These are phyloP conservation scores for Vitis hybrid DNA, from an alignment of 177 flowering plant species.

Conservation along the genomic window DNA sequence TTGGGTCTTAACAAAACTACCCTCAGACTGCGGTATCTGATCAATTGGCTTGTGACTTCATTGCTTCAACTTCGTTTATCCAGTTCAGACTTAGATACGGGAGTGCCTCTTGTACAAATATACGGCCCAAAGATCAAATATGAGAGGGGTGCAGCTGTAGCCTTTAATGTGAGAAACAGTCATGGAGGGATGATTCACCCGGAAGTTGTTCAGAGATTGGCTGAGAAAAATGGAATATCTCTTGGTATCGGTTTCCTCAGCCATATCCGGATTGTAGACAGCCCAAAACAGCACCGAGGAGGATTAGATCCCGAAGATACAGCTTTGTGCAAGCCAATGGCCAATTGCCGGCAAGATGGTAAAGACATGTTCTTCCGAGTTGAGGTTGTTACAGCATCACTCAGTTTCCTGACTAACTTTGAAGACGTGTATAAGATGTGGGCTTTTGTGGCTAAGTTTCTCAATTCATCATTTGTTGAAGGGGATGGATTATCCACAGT, in stretches of 20 bases:
- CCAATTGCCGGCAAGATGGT: conserved; percentile 30
- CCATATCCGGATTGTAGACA: conserved; percentile 46
- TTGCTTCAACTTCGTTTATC: conserved; percentile 48
- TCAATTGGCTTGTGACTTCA: conserved; percentile 75
- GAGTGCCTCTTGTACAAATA: conserved; percentile 51
- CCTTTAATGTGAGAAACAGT: conserved; percentile 53
- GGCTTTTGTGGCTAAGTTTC: conserved; percentile 72
- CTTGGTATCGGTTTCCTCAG: conserved; percentile 70
- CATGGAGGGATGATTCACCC: conserved; percentile 36
- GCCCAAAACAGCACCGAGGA: conserved; percentile 31
- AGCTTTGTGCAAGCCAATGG: conserved; percentile 39
- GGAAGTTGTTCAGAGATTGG: conserved; percentile 54
- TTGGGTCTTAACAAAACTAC: conserved; percentile 65
- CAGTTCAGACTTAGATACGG: conserved; percentile 21
- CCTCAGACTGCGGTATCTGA: conserved; percentile 48
- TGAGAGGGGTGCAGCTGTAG: conserved; percentile 69
- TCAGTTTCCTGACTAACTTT: conserved; percentile 66
- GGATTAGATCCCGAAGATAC: conserved; percentile 33
- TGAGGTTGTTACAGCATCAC: conserved; percentile 75
- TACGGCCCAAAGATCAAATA: conserved; percentile 77
- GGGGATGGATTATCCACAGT: conserved; percentile 34
- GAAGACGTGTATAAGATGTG: conserved; percentile 75
- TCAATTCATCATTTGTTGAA: conserved; percentile 44
- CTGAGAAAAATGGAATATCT: conserved; percentile 52
- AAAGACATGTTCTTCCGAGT: conserved; percentile 45